A percentile compares a stretch with the other conserved stretches of the same genome.
Evolutionary conservation across 208 protist genomes (phyloP).

Genomic region (Trypanosoma theileri): DNA sequence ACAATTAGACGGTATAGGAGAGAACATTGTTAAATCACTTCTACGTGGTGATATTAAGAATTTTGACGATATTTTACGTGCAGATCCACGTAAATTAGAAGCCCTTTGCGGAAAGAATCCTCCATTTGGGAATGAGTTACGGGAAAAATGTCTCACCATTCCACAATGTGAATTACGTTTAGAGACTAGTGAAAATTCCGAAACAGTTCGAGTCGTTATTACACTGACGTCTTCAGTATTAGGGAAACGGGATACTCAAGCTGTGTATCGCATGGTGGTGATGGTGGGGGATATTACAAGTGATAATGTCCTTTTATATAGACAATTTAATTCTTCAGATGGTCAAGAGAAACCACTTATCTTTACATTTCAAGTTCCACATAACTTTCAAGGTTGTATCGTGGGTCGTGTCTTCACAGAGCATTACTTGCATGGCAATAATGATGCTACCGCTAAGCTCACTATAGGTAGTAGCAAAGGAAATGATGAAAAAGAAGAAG

Average conservation of each 20-base stretch:
- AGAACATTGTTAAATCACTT: conserved; percentile 50
- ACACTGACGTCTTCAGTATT: background rate
- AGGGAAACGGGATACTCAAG: background rate
- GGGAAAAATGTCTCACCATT: conserved; percentile 30
- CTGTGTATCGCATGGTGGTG: conserved; percentile 23
- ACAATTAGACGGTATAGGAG: conserved; percentile 72
- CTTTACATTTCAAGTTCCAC: conserved; percentile 18
- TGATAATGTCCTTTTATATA: conserved; percentile 37
- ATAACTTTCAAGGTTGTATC: conserved; percentile 3
- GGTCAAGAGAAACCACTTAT: conserved; percentile 2
- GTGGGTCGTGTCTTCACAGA: conserved; percentile 24
- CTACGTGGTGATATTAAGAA: conserved; percentile 40
- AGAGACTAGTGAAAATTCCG: background rate
- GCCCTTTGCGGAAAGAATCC: conserved; percentile 60
- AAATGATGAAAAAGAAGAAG: background rate
- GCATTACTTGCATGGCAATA: conserved; percentile 15
- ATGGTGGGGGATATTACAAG: conserved; percentile 34
- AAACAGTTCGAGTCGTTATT: background rate
- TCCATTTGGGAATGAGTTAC: conserved; percentile 71
- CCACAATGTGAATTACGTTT: conserved; percentile 24
- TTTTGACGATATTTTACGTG: conserved; percentile 38
- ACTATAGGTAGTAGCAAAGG: background rate
- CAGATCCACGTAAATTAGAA: conserved; percentile 63
- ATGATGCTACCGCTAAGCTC: conserved; percentile 4
- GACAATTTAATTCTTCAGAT: conserved; percentile 6